Percentiles rank a stretch among this genome's conserved stretches.
Evolutionary conservation across 768 basidiomycete genomes (phyloP).

Genomic region (Boletus insuetus): DNA sequence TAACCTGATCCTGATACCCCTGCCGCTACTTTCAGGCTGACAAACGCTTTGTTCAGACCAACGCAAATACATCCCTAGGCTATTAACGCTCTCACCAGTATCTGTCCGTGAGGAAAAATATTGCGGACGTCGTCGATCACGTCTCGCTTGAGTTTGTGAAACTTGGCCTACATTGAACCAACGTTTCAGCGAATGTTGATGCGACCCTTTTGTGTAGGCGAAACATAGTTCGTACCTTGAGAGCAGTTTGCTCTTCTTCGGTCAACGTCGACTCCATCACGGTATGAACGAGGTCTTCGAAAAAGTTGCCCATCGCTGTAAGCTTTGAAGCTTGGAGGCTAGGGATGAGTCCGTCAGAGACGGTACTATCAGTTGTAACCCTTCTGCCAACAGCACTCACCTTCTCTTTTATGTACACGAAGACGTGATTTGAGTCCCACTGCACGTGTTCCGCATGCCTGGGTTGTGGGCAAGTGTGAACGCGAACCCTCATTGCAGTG

Average conservation of each 20-base stretch:
- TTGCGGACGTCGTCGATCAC: constrained; percentile 28
- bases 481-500: neutral
- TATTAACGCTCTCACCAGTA: constrained; percentile 20
- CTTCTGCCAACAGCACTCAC: no score
- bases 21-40: constrained; percentile 26
- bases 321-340: neutral
- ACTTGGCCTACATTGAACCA: constrained; percentile 23
- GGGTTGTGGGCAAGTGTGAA: neutral
- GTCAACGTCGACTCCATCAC: constrained; percentile 21
- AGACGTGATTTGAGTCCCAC: neutral
- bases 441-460: neutral
- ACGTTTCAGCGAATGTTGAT: neutral
- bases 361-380: neutral
- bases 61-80: neutral
- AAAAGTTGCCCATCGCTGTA: constrained; percentile 26
- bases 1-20: constrained; percentile 20
- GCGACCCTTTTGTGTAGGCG: no score
- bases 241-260: constrained; percentile 21
- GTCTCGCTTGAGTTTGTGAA: constrained; percentile 28
- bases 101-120: constrained; percentile 29
- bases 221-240: constrained; percentile 16
- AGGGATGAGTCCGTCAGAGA: neutral
- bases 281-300: constrained; percentile 28
- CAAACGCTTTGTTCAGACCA: neutral
- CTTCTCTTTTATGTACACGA: neutral